These are phyloP conservation scores for Penicillium samsonianum DNA, from an alignment of 495 filamentous ascomycete genomes.

Conservation along the genomic window DNA sequence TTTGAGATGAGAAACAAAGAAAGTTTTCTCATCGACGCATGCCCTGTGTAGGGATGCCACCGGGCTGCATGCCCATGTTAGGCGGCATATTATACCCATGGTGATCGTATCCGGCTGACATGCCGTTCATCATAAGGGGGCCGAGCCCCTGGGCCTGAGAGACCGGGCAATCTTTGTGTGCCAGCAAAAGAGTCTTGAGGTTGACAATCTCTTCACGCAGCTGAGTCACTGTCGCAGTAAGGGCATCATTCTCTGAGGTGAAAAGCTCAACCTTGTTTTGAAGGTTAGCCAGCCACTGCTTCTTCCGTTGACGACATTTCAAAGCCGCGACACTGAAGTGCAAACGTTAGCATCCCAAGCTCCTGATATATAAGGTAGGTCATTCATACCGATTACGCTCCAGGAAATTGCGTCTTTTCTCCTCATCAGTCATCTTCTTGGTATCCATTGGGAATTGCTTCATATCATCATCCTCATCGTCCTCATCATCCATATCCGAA, in stretches of 20 bases:
- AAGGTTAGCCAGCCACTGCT: slow-evolving; percentile 96
- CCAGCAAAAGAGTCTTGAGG: slow-evolving; percentile 87
- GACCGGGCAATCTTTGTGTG: slow-evolving; percentile 96
- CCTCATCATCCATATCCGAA: slow-evolving; percentile 58
- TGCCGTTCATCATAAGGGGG: slow-evolving; percentile 64
- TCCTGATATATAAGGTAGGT: neutral
- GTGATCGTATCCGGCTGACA: slow-evolving; percentile 40
- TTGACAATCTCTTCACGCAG: slow-evolving; percentile 94
- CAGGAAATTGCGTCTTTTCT: slow-evolving; percentile 97
- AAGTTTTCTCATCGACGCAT: slow-evolving; percentile 33
- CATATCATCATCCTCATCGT: slow-evolving; percentile 49
- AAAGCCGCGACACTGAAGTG: slow-evolving; percentile 84
- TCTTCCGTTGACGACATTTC: slow-evolving; percentile 97
- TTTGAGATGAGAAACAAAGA: slow-evolving; percentile 12
- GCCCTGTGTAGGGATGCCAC: slow-evolving; percentile 42
- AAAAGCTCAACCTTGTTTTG: slow-evolving; percentile 94
- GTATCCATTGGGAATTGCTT: slow-evolving; percentile 38
- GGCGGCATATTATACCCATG: slow-evolving; percentile 42
- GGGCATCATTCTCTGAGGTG: slow-evolving; percentile 83
- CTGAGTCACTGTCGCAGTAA: slow-evolving; percentile 77
- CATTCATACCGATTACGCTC: slow-evolving; percentile 88
- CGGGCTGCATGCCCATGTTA: slow-evolving; percentile 45
- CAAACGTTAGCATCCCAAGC: slow-evolving; percentile 21
- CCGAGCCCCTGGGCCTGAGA: slow-evolving; percentile 82
- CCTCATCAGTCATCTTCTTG: slow-evolving; percentile 98